Percentiles rank a stretch among this genome's conserved stretches.
Conservation (phyloP, 2,329 filamentous ascomycete species). For the Fusarium sp. region DNA sequence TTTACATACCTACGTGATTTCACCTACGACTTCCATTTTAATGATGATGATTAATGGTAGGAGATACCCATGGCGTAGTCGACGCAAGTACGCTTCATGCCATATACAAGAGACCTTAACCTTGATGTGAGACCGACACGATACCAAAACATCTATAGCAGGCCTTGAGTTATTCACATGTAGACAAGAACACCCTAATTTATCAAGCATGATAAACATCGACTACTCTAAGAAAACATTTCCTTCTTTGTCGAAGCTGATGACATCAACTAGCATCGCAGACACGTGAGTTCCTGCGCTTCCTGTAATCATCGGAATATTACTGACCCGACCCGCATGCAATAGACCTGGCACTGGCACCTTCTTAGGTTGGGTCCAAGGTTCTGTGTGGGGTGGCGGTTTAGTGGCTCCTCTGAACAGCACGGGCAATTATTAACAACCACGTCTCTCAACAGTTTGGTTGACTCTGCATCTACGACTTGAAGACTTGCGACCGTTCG, state of each 20-base stretch:
- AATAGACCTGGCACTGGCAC: background rate
- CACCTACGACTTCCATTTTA: background rate
- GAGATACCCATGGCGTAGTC: background rate
- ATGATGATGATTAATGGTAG: background rate
- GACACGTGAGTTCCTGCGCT: conserved; percentile 35
- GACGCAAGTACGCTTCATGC: background rate
- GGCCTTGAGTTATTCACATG: background rate
- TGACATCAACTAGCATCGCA: conserved; percentile 39
- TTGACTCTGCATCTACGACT: conserved; percentile 1
- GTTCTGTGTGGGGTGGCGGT: conserved; percentile 36
- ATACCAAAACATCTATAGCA: background rate
- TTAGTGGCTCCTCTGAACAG: conserved; percentile 35
- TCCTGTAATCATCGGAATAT: conserved; percentile 21
- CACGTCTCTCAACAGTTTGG: conserved; percentile 44
- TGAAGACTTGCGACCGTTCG: conserved; percentile 8
- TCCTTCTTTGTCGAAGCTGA: background rate
- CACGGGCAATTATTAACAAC: conserved; percentile 37
- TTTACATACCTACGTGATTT: no score
- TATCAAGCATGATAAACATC: background rate
- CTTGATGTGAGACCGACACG: background rate
- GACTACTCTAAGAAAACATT: background rate
- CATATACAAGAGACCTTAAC: background rate
- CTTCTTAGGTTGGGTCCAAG: conserved; percentile 8
- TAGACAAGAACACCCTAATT: background rate
- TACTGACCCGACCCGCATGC: conserved; percentile 7